Conservation (phyloP, 345 rosid species). For the Clarkia xantiana region DNA sequence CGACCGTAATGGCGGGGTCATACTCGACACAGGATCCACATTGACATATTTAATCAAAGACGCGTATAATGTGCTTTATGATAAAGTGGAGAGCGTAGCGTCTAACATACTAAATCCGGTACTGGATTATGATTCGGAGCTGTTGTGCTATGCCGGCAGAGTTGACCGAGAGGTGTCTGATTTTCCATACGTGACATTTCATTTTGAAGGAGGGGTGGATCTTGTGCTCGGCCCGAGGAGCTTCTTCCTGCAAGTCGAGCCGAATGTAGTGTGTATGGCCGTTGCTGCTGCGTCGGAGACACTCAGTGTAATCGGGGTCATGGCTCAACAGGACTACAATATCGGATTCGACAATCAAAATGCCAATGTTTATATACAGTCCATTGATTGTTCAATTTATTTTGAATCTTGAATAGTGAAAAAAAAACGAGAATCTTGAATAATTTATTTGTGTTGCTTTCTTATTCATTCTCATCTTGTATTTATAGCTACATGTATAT, state of each 20-base stretch:
- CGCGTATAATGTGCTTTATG: slow-evolving; percentile 1
- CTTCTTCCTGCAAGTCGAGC: slow-evolving; percentile 19
- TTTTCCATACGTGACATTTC: slow-evolving; percentile 29
- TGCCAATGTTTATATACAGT: too few species aligned
- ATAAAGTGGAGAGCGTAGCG: slow-evolving; percentile 3
- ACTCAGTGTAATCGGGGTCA: slow-evolving; percentile 18
- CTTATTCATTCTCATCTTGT: too few species aligned
- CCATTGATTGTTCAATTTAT: too few species aligned
- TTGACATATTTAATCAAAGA: not conserved
- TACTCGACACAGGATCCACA: slow-evolving; percentile 9
- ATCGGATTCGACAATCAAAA: slow-evolving; percentile 20
- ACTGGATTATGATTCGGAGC: not conserved
- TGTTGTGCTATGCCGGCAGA: slow-evolving; percentile 26
- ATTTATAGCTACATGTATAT: too few species aligned
- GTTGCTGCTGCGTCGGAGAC: slow-evolving; percentile 3
- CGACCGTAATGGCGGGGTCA: slow-evolving; percentile 14
- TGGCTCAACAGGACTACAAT: slow-evolving; percentile 34
- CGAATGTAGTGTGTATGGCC: slow-evolving; percentile 27
- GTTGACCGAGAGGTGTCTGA: slow-evolving; percentile 18
- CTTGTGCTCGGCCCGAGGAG: slow-evolving; percentile 23
- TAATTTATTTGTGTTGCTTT: too few species aligned
- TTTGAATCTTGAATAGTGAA: too few species aligned
- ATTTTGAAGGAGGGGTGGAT: slow-evolving; percentile 26
- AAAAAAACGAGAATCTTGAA: too few species aligned
- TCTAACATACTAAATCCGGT: not conserved